phyloP scores from a whole-genome alignment of 164 flowering plant genomes.

The Dillenia suffruticosa region DNA sequence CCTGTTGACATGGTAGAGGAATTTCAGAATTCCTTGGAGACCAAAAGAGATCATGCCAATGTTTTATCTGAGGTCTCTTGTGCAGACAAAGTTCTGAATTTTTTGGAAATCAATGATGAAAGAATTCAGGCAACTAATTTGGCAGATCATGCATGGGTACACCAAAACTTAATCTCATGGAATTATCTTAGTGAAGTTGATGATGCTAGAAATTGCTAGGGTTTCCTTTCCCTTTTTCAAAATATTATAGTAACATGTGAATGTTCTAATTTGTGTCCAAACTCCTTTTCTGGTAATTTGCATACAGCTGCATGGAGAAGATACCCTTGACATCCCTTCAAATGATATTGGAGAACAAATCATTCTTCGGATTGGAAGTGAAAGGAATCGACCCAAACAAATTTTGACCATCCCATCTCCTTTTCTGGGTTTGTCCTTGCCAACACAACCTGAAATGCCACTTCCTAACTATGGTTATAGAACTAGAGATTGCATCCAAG shows the following conservation, averaged over 20 bases:
- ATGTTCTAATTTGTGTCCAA: not conserved
- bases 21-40: conserved; percentile 9
- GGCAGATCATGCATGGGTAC: not conserved
- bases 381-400: conserved; percentile 8
- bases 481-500: conserved; percentile 10
- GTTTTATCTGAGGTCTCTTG: conserved; percentile 9
- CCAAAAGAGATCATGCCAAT: conserved; percentile 12
- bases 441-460: conserved; percentile 10
- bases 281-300: conserved; percentile 4
- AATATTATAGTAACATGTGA: not conserved
- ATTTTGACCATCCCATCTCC: conserved; percentile 10
- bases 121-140: conserved; percentile 7
- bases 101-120: conserved; percentile 9
- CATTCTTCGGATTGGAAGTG: conserved; percentile 2
- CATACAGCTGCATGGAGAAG: too few relatives aligned
- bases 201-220: conserved; percentile 7
- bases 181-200: conserved; percentile 5
- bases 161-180: not conserved
- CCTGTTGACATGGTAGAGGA: conserved; percentile 4
- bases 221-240: not conserved
- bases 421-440: conserved; percentile 23
- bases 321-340: too few relatives aligned
- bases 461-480: conserved; percentile 6
- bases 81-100: conserved; percentile 4
- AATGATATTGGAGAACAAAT: conserved; percentile 7